phyloP scores from a whole-genome alignment of 148 eudicot genomes.

The Rhododendron ferrugineum region DNA sequence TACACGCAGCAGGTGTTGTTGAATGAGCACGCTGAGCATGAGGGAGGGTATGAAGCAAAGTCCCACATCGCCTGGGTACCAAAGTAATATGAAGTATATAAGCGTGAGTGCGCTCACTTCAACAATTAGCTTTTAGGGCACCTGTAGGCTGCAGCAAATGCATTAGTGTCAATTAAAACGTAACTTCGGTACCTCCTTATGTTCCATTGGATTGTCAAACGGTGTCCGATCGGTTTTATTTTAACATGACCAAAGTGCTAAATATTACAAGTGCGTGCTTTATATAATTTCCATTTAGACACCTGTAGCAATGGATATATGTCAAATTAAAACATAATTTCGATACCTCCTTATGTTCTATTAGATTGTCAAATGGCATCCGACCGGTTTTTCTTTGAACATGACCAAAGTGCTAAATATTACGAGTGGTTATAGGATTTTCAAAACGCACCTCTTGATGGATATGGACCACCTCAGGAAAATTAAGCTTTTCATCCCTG shows the following conservation, averaged over 20 bases:
- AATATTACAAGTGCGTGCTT: not conserved
- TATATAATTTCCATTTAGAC: not conserved
- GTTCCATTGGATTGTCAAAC: not conserved
- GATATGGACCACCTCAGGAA: slow-evolving; percentile 68
- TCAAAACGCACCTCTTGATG: slow-evolving; percentile 60
- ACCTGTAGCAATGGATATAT: not conserved
- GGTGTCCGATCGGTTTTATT: not conserved
- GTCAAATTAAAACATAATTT: not conserved
- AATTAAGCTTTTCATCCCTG: slow-evolving; percentile 79
- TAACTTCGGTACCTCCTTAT: not conserved
- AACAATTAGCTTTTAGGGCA: too few relatives aligned
- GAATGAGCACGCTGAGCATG: too few relatives aligned
- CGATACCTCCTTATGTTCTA: not conserved
- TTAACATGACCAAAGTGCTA: not conserved
- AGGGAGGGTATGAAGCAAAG: too few relatives aligned
- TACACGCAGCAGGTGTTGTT: too few relatives aligned
- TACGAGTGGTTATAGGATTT: not conserved
- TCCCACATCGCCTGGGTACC: too few relatives aligned
- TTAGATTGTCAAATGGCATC: not conserved
- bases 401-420: not conserved
- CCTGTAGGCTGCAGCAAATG: too few relatives aligned
- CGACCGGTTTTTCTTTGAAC: not conserved
- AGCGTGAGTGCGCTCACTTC: too few relatives aligned
- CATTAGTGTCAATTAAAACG: not conserved
- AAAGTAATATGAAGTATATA: too few relatives aligned